Evolutionary conservation across 1,284 basidiomycete genomes (phyloP), one percentile per base, ranked within the genome.

Genomic region (Flammula alnicola): DNA sequence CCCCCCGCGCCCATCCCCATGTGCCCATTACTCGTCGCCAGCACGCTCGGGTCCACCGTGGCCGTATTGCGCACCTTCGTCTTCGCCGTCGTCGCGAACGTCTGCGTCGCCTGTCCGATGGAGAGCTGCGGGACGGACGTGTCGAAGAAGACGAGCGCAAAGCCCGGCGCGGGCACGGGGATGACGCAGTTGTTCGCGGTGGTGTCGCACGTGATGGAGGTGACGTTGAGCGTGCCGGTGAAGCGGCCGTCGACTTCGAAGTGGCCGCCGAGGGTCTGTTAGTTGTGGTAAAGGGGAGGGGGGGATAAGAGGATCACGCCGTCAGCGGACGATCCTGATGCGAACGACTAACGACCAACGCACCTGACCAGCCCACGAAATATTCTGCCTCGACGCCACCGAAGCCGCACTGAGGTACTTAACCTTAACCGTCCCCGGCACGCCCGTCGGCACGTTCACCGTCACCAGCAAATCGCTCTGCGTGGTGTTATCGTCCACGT

Each of bases 291-390:
- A 11, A 37, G 29, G 12, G 31, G 22, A 27, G 27, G 22, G 19
- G 7, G 37, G 19, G 26, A n/a, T n/a, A n/a, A n/a, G n/a, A n/a
- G n/a, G n/a, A n/a, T n/a, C n/a, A n/a, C n/a, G n/a, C n/a, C n/a
- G n/a, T n/a, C n/a, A n/a, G n/a, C n/a, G n/a, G 5, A 12, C 45
- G 33, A 30, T 31, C 17, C 37, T 8, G 12, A 43, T 30, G 7
- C 3, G 27, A 29, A 29, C 7, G n/a, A 29, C 8, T 29, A 29
- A 8, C 19, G 20, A 1, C 6, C 19, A 9, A 26, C 29, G 31
- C 0, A 86, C 89, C 79, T 92, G 83, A 3, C 79, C 78, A 25
- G 80, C 83, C 88, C 89, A 93, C 1, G 83, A 86, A 56, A 91
- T 83, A 62, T 88, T 84, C 56, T 72, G 73, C 62, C 86, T 88